A percentile compares a stretch with the other conserved stretches of the same genome.
Evolutionary conservation across 2,329 filamentous ascomycete genomes (phyloP).

Genomic region (Fusarium sp.): DNA sequence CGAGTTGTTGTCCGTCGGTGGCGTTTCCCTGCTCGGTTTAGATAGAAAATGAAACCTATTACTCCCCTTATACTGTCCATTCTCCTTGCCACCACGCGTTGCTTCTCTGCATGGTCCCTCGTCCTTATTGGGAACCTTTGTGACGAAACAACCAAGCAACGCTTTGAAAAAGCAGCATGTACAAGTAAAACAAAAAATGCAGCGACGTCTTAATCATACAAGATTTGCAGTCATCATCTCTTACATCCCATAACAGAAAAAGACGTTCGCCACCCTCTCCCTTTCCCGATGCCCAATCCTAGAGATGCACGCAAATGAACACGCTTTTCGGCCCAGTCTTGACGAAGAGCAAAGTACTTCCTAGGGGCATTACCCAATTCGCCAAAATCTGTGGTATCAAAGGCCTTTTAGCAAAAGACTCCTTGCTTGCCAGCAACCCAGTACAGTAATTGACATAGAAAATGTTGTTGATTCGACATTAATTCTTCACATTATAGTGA

Average conservation of each 20-base stretch:
- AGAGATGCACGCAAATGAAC: conserved; percentile 56
- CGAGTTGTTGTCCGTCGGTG: conserved; percentile 30
- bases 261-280: conserved; percentile 44
- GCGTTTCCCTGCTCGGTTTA: conserved; percentile 40
- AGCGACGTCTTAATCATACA: conserved; percentile 50
- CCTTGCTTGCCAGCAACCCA: conserved; percentile 46
- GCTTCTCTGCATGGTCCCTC: conserved; percentile 9
- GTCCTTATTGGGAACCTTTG: conserved; percentile 6
- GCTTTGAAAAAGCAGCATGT: conserved; percentile 33
- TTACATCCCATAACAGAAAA: conserved; percentile 31
- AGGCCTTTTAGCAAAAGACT: conserved; percentile 46
- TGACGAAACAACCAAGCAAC: conserved; percentile 19
- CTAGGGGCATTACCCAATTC: conserved; percentile 47
- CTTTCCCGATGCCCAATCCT: conserved; percentile 50
- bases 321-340: conserved; percentile 54
- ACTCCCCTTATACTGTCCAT: conserved; percentile 34
- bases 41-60: conserved; percentile 45
- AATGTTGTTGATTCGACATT: conserved; percentile 44
- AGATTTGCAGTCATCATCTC: conserved; percentile 41
- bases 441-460: conserved; percentile 43
- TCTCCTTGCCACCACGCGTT: conserved; percentile 13
- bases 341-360: conserved; percentile 48
- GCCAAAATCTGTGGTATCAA: conserved; percentile 46
- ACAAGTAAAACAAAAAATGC: conserved; percentile 35
- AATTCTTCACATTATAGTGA: conserved; percentile 40